Base-by-base conservation (phyloP, 2,329 filamentous ascomycete species). In the Pseudocercospora fijiensis region DNA sequence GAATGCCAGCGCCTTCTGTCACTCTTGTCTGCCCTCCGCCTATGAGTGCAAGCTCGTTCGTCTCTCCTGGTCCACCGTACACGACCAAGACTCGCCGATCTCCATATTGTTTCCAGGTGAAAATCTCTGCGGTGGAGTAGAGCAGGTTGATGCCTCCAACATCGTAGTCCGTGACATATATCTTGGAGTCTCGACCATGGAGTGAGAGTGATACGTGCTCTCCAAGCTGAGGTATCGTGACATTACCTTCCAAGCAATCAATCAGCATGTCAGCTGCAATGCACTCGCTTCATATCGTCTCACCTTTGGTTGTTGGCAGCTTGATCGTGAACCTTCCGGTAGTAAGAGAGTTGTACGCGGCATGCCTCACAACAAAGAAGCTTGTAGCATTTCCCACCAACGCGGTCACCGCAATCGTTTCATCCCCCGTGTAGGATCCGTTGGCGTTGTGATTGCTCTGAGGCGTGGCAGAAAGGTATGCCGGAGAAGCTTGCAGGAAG, bases 401-500 rank as follows among this genome's bases (percentile, higher is more conserved):
- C 0, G 87, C 86, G 1, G 89, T 91, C 1, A 87, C 80, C n/a
- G 85, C 82, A 16, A 90, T 78, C 47, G 81, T 78, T 0, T 74
- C 67, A 37, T 82, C 85, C 4, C 80, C 73, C 26, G 81, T 86
- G 71, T 84, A 85, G 1, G 84, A 78, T 24, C 84, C 83, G 6
- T 78, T 77, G 8, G 81, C 75, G 33, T 75, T 75, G 2, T 71
- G 80, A 37, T 79, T 73, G 69, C 81, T 78, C 11, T 82, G 82
- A 1, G 87, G 83, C 0, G 78, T 80, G 0, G 87, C 84, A 2
- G 84, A 84, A n/a, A 92, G 77, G 70, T 91, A 93, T 0, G 84
- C 85, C 0, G 89, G 88, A 0, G 89, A 90, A 0, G 87, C 88
- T 69, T 88, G 88, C 59, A 91, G 76, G 75, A 94, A 94, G 69